phyloP scores from a whole-genome alignment of 352 stramenopile genomes.

The Pythium sp. region DNA sequence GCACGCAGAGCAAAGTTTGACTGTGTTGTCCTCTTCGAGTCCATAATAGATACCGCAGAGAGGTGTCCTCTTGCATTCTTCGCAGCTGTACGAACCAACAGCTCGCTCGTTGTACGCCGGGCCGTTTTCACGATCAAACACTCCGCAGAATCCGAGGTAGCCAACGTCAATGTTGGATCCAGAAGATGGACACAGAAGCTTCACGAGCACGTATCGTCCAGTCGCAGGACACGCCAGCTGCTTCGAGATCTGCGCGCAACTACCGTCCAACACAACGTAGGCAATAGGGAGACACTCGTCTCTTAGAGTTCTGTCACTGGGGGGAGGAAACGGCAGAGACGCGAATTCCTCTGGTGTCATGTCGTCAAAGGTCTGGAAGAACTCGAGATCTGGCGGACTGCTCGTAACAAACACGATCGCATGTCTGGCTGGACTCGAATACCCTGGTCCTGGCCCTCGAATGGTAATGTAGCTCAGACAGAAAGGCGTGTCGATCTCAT shows the following conservation, averaged over 20 bases:
- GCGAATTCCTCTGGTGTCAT: constrained; percentile 80
- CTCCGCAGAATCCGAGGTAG: constrained; percentile 76
- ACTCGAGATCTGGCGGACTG: constrained; percentile 43
- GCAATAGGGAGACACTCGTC: constrained; percentile 67
- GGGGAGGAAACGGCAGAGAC: constrained; percentile 59
- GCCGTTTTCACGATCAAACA: constrained; percentile 79
- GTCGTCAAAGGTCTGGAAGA: constrained; percentile 57
- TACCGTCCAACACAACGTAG: constrained; percentile 79
- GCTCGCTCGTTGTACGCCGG: constrained; percentile 68
- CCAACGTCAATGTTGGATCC: constrained; percentile 84
- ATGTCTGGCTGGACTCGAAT: constrained; percentile 69
- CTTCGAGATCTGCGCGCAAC: constrained; percentile 73
- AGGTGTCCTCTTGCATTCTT: constrained; percentile 54
- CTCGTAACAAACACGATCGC: constrained; percentile 74
- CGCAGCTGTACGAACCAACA: constrained; percentile 40
- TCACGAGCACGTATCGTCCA: constrained; percentile 78
- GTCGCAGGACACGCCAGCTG: constrained; percentile 63
- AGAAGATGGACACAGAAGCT: constrained; percentile 60
- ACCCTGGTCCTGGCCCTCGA: constrained; percentile 70
- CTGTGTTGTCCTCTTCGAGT: constrained; percentile 45
- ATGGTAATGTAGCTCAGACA: constrained; percentile 71
- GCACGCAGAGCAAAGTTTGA: constrained; percentile 67
- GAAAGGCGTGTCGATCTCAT: constrained; percentile 79
- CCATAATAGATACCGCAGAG: constrained; percentile 59
- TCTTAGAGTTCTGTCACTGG: constrained; percentile 41